Evolutionary conservation across 495 filamentous ascomycete genomes (phyloP).

Genomic region (Oidiodendron maius): DNA sequence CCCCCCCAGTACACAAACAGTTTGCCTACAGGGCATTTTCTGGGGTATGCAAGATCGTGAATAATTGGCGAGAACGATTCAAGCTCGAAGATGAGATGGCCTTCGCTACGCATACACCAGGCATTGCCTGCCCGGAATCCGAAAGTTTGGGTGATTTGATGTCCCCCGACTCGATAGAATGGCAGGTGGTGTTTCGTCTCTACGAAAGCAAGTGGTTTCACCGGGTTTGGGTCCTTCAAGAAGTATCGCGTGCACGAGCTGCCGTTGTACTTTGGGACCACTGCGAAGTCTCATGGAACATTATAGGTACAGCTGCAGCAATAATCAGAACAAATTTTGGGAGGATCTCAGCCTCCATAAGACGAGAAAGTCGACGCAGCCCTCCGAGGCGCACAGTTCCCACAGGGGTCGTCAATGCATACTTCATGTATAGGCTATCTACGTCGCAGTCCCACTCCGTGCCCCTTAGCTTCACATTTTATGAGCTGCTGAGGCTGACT

Average conservation of each 20-base stretch:
- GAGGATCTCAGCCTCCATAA: no score
- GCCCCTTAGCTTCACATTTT: conserved; percentile 12
- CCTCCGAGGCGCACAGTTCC: neutral
- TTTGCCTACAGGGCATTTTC: neutral
- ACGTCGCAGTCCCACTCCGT: neutral
- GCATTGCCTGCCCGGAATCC: neutral
- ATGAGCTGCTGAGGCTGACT: conserved; percentile 12
- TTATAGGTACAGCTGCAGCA: conserved; percentile 16
- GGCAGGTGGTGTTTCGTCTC: neutral
- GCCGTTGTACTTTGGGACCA: conserved; percentile 14
- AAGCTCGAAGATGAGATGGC: neutral
- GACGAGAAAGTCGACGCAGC: no score
- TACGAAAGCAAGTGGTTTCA: conserved; percentile 12
- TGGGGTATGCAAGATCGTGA: neutral
- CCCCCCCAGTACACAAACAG: neutral
- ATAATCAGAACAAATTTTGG: conserved; percentile 15
- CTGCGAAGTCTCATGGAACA: conserved; percentile 12
- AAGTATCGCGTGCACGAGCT: conserved; percentile 6
- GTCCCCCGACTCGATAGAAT: neutral
- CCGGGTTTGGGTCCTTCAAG: conserved; percentile 18
- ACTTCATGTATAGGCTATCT: conserved; percentile 17
- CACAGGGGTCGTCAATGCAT: conserved; percentile 12
- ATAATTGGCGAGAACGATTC: neutral
- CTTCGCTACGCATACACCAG: neutral
- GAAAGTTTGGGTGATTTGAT: neutral